Percentiles rank a stretch among this genome's conserved stretches.
These are phyloP conservation scores for Bonnemaisonia californica DNA, from an alignment of 31 red algal species.

Conservation along the genomic window DNA sequence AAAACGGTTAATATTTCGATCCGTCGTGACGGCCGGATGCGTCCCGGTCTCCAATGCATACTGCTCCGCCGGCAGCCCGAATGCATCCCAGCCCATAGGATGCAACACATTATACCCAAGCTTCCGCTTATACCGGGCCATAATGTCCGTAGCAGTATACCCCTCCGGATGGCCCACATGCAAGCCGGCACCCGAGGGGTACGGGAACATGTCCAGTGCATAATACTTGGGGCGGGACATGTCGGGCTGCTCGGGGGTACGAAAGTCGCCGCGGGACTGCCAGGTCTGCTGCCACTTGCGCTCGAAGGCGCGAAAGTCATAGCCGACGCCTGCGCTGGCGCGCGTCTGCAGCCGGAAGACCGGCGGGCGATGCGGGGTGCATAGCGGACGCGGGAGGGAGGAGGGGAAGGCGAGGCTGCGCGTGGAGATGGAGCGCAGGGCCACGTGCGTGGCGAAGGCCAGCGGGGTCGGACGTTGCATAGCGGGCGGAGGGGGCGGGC, in stretches of 20 bases:
- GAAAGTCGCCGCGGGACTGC: conserved; percentile 36
- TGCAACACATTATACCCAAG: conserved; percentile 90
- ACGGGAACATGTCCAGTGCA: conserved; percentile 99
- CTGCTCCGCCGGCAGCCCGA: conserved; percentile 98
- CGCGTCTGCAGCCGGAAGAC: background rate
- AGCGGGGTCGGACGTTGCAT: no score
- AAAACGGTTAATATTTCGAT: conserved; percentile 81
- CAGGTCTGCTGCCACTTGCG: conserved; percentile 82
- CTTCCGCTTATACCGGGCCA: conserved; percentile 89
- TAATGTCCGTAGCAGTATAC: conserved; percentile 97
- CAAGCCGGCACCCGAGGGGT: conserved; percentile 93
- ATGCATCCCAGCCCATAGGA: conserved; percentile 99
- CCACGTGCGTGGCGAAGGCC: background rate
- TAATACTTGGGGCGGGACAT: conserved; percentile 90
- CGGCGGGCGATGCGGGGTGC: background rate
- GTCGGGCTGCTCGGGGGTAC: conserved; percentile 30
- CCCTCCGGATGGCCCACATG: conserved; percentile 99
- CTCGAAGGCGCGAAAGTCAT: conserved; percentile 58
- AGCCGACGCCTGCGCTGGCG: conserved; percentile 1
- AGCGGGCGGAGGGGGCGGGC: no score
- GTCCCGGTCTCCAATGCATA: conserved; percentile 90
- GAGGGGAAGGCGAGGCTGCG: background rate
- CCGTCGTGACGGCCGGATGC: conserved; percentile 83
- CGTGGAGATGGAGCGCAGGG: background rate
- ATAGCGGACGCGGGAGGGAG: background rate